Conservation (phyloP, 352 stramenopile species). For the Pseudoperonospora humuli region DNA sequence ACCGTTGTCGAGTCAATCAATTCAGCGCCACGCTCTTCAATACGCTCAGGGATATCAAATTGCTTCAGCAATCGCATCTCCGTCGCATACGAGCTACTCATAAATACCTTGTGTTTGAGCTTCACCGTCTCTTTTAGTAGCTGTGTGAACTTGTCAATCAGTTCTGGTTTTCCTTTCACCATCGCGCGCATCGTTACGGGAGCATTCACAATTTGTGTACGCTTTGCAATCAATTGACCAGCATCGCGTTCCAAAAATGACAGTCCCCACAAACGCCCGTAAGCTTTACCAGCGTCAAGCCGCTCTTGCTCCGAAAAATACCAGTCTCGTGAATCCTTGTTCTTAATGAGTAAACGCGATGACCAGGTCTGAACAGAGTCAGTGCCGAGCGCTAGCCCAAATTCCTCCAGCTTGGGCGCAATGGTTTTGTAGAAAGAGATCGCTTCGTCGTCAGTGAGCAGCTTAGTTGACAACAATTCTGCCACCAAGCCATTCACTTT, state of each 20-base stretch:
- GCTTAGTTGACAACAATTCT: slow-evolving; percentile 36
- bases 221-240: slow-evolving; percentile 69
- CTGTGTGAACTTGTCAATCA: slow-evolving; percentile 83
- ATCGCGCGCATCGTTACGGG: slow-evolving; percentile 48
- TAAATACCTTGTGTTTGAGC: slow-evolving; percentile 86
- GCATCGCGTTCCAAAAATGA: slow-evolving; percentile 73
- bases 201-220: slow-evolving; percentile 61
- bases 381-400: slow-evolving; percentile 54
- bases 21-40: slow-evolving; percentile 54
- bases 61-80: slow-evolving; percentile 53
- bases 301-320: slow-evolving; percentile 78
- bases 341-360: slow-evolving; percentile 77
- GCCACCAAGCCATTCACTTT: slow-evolving; percentile 56
- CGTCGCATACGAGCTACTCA: slow-evolving; percentile 48
- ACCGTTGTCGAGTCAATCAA: slow-evolving; percentile 53
- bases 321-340: slow-evolving; percentile 82
- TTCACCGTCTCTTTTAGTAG: slow-evolving; percentile 83
- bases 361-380: slow-evolving; percentile 80
- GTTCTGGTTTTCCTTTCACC: slow-evolving; percentile 70
- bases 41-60: slow-evolving; percentile 58
- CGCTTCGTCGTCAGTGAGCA: slow-evolving; percentile 57
- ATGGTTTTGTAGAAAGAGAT: slow-evolving; percentile 62
- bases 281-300: slow-evolving; percentile 67
- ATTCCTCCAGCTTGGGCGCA: slow-evolving; percentile 46
- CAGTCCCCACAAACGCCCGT: slow-evolving; percentile 67